These are phyloP conservation scores for Fusarium nematophilum DNA, from an alignment of 2,329 filamentous ascomycete genomes.

Conservation along the genomic window DNA sequence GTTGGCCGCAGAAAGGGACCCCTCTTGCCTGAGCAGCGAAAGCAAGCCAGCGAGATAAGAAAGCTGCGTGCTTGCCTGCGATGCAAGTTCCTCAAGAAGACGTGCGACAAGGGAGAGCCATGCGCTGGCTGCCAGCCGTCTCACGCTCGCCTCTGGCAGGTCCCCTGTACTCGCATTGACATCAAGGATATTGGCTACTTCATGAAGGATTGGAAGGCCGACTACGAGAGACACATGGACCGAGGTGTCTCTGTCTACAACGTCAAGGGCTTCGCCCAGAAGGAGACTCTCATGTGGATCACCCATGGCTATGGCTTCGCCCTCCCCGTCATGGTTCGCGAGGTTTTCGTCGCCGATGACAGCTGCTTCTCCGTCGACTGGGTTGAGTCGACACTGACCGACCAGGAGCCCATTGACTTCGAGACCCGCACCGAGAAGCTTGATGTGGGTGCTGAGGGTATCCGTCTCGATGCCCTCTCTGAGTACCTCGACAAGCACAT, in stretches of 20 bases:
- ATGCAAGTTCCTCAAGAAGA: conserved; percentile 99
- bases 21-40: conserved; percentile 90
- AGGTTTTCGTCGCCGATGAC: conserved; percentile 92
- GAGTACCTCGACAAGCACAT: conserved; percentile 97
- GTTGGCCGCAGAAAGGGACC: conserved; percentile 91
- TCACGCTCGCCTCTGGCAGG: conserved; percentile 95
- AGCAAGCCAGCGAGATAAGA: conserved; percentile 96
- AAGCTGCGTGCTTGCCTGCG: conserved; percentile 93
- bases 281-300: conserved; percentile 84
- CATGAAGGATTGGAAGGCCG: conserved; percentile 99
- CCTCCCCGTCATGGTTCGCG: conserved; percentile 90
- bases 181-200: conserved; percentile 99
- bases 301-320: conserved; percentile 96
- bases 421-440: conserved; percentile 89
- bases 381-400: conserved; percentile 80
- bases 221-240: conserved; percentile 91
- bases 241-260: conserved; percentile 92
- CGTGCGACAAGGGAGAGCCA: conserved; percentile 96
- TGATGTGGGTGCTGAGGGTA: conserved; percentile 88
- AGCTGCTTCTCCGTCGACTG: conserved; percentile 94
- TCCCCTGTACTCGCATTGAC: conserved; percentile 96
- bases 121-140: conserved; percentile 96
- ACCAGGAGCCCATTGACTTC: conserved; percentile 80
- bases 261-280: conserved; percentile 83
- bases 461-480: conserved; percentile 82